These are phyloP conservation scores for Iberis pinnata DNA, from an alignment of 345 rosid species.

Conservation along the genomic window DNA sequence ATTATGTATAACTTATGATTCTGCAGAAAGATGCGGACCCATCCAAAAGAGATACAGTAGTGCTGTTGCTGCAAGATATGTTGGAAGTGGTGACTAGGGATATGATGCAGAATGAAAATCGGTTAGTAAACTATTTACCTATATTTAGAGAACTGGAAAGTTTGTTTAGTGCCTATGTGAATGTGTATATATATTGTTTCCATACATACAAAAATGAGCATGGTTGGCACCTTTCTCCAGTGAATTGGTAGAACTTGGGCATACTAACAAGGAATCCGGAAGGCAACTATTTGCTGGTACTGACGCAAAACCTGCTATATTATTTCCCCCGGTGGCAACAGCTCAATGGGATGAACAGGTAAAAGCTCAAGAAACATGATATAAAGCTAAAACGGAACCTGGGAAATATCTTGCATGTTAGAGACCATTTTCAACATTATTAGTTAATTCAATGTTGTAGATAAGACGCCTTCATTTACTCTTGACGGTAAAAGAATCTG, in stretches of 20 bases:
- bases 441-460: constrained; percentile 34
- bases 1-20: constrained; percentile 17
- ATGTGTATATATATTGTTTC: background rate
- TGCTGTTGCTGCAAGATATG: constrained; percentile 87
- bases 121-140: constrained; percentile 47
- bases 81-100: constrained; percentile 89
- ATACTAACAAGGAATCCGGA: constrained; percentile 82
- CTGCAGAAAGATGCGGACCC: constrained; percentile 83
- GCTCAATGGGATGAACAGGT: constrained; percentile 98
- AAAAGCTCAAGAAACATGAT: background rate
- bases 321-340: constrained; percentile 66
- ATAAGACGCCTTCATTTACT: constrained; percentile 88
- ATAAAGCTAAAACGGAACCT: background rate
- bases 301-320: constrained; percentile 75
- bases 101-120: constrained; percentile 88
- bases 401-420: background rate
- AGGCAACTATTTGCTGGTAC: constrained; percentile 94
- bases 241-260: constrained; percentile 77
- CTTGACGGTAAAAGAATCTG: constrained; percentile 87
- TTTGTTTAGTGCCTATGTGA: constrained; percentile 8
- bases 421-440: constrained; percentile 4
- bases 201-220: constrained; percentile 9
- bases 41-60: constrained; percentile 63
- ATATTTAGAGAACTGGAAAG: constrained; percentile 3
- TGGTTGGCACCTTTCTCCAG: constrained; percentile 34